Percentiles rank a stretch among this genome's conserved stretches.
phyloP scores from a whole-genome alignment of 2,329 filamentous ascomycete genomes.

The Thelonectria blattea region DNA sequence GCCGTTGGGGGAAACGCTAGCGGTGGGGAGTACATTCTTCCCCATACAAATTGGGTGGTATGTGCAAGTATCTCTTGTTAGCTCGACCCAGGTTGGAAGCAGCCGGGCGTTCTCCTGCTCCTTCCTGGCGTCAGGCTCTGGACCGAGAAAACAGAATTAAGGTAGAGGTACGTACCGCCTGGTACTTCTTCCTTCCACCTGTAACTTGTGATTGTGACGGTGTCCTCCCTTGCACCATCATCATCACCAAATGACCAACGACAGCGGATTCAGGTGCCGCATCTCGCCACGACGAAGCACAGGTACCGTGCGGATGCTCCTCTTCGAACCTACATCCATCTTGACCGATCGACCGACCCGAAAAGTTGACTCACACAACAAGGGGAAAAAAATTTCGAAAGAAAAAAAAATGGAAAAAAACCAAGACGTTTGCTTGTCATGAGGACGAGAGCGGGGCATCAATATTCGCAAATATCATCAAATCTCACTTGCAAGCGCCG shows the following conservation, averaged over 20 bases:
- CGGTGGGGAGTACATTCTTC: not conserved
- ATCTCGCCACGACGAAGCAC: not conserved
- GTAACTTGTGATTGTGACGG: not conserved
- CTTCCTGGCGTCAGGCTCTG: conserved; percentile 14
- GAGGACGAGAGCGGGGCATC: conserved; percentile 24
- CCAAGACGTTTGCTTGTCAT: not conserved
- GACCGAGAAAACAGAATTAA: not conserved
- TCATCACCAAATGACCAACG: not conserved
- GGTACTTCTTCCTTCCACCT: not conserved
- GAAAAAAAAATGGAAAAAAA: not conserved
- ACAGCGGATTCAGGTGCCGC: not conserved
- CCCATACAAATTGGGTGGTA: not conserved
- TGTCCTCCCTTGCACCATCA: no score
- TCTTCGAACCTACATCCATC: not conserved
- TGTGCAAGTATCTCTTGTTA: not conserved
- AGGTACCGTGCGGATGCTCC: not conserved
- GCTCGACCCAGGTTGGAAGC: not conserved
- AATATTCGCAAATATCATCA: conserved; percentile 23
- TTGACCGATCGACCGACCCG: not conserved
- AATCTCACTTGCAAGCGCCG: conserved; percentile 28
- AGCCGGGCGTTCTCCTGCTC: not conserved
- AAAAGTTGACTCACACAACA: not conserved
- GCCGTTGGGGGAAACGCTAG: not conserved
- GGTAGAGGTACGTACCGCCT: not conserved
- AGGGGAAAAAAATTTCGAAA: conserved; percentile 3